Conservation (phyloP, 177 flowering plant species). For the Vitis hybrid region DNA sequence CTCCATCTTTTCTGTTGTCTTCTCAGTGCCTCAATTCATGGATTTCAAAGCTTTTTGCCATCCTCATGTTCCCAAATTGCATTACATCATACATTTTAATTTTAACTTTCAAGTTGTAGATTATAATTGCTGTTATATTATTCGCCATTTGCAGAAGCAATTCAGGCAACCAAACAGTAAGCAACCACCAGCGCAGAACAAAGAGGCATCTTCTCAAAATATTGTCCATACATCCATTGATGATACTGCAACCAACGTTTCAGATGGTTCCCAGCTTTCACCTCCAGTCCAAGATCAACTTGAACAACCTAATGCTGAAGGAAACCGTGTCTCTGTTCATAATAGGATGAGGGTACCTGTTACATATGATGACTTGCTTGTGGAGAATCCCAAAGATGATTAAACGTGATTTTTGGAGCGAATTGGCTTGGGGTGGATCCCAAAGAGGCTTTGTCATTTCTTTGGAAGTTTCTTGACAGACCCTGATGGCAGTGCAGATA, state of each 20-base stretch:
- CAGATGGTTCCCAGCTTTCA: constrained; percentile 14
- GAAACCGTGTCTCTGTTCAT: constrained; percentile 38
- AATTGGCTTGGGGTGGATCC: not conserved
- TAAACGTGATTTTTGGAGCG: constrained; percentile 1
- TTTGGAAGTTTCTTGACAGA: too few species aligned
- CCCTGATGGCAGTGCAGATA: too few species aligned
- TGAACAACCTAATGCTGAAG: constrained; percentile 17
- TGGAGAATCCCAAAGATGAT: constrained; percentile 26
- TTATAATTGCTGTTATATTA: not conserved
- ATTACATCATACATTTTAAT: not conserved
- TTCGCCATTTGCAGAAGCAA: constrained; percentile 52
- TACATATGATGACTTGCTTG: constrained; percentile 54
- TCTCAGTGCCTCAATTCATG: not conserved
- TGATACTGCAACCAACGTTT: constrained; percentile 3
- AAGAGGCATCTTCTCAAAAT: constrained; percentile 16
- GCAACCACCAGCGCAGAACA: constrained; percentile 18
- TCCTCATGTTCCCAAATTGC: too few species aligned
- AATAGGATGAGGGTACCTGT: constrained; percentile 60
- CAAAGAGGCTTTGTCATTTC: too few species aligned
- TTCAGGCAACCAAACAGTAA: constrained; percentile 39
- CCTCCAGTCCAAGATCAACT: constrained; percentile 13
- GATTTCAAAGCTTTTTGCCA: not conserved
- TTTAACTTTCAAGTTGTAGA: not conserved
- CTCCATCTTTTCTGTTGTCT: not conserved
- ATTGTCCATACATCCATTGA: not conserved